Percentiles rank a stretch among this genome's conserved stretches.
phyloP scores from a whole-genome alignment of 257 asterid species.

The Eustoma russellianum region DNA sequence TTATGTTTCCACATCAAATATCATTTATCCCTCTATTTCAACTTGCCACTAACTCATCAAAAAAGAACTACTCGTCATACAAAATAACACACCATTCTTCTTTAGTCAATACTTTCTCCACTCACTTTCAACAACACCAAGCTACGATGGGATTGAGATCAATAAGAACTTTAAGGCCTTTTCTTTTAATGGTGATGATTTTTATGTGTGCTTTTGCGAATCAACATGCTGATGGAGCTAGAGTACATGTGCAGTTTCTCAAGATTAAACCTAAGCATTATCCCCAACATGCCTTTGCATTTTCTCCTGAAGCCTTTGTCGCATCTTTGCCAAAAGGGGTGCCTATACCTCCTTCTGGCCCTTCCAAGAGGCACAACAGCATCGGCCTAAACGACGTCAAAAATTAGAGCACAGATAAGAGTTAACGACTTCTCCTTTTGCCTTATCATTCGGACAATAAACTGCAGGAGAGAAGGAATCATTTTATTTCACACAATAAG shows the following conservation, averaged over 20 bases:
- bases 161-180: conserved; percentile 9
- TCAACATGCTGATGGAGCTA: conserved; percentile 31
- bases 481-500: no score
- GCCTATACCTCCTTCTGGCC: conserved; percentile 75
- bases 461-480: no score
- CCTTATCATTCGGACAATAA: no score
- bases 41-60: not conserved
- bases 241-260: conserved; percentile 33
- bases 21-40: not conserved
- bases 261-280: conserved; percentile 27
- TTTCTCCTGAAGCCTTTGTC: conserved; percentile 16
- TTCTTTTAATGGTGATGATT: conserved; percentile 22
- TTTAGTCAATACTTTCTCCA: conserved; percentile 14
- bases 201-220: conserved; percentile 10
- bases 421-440: no score
- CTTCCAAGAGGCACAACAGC: conserved; percentile 53
- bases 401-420: no score
- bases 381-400: conserved; percentile 25
- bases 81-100: conserved; percentile 2
- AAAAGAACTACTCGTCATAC: conserved; percentile 1
- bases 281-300: not conserved
- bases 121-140: conserved; percentile 8
- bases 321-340: conserved; percentile 58
- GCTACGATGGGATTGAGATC: no score
- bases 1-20: not conserved